phyloP scores from a whole-genome alignment of 2,329 filamentous ascomycete species.

The Didymosphaeria variabile region DNA sequence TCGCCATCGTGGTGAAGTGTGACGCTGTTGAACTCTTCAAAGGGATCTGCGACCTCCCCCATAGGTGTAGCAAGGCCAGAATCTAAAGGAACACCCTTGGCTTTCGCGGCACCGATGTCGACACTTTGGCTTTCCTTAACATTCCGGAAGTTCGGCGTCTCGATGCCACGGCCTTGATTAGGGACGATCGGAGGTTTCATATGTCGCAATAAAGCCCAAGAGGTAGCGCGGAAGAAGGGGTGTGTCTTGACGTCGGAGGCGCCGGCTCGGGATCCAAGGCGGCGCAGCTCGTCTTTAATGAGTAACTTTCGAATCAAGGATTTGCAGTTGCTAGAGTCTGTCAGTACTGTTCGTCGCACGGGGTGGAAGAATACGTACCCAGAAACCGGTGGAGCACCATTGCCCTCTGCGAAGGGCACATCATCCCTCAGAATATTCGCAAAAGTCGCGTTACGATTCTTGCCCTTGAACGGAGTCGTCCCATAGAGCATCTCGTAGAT shows the following conservation, averaged over 20 bases:
- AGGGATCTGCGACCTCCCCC: slow-evolving; percentile 84
- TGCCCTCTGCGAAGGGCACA: slow-evolving; percentile 92
- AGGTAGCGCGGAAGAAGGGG: slow-evolving; percentile 93
- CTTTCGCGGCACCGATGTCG: slow-evolving; percentile 68
- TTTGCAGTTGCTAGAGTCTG: slow-evolving; percentile 80
- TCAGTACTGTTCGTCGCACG: slow-evolving; percentile 40
- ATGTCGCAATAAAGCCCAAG: slow-evolving; percentile 96
- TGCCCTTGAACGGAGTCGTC: slow-evolving; percentile 98
- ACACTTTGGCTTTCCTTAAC: slow-evolving; percentile 98
- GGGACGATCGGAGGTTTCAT: slow-evolving; percentile 98
- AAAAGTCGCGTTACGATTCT: slow-evolving; percentile 98
- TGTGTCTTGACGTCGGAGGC: slow-evolving; percentile 97
- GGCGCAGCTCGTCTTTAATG: slow-evolving; percentile 96
- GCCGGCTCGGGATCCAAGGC: slow-evolving; percentile 90
- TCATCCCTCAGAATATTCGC: slow-evolving; percentile 96
- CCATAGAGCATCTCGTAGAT: slow-evolving; percentile 99
- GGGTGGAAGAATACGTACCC: slow-evolving; percentile 72
- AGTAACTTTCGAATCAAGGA: slow-evolving; percentile 94
- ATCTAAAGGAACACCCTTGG: slow-evolving; percentile 86
- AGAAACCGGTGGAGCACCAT: slow-evolving; percentile 83
- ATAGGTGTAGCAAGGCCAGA: slow-evolving; percentile 86
- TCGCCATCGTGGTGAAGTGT: slow-evolving; percentile 97
- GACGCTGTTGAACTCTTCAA: slow-evolving; percentile 98
- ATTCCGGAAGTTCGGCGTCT: slow-evolving; percentile 96
- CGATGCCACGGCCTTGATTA: slow-evolving; percentile 85